Conservation (phyloP, 306 rosid species). For the Hylodesmum podocarpum region DNA sequence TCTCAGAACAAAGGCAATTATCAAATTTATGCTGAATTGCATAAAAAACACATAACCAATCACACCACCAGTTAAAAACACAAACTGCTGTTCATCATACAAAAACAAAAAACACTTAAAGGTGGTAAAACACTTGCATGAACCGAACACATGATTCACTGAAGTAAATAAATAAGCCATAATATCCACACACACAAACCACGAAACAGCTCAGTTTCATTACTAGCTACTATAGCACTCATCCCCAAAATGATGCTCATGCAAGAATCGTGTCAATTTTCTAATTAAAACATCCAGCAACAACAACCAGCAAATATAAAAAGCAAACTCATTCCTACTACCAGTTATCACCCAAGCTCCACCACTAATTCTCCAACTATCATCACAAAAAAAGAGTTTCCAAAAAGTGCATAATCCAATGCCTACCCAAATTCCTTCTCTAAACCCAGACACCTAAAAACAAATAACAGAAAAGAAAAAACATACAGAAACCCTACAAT, state of each 20-base stretch:
- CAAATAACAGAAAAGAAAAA: background rate
- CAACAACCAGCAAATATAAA: constrained; percentile 1
- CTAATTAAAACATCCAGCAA: background rate
- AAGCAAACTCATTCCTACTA: background rate
- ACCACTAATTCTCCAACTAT: background rate
- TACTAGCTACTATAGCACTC: constrained; percentile 7
- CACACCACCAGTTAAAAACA: background rate
- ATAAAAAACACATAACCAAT: background rate
- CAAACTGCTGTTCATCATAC: background rate
- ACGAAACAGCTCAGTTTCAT: background rate
- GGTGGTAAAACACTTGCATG: background rate
- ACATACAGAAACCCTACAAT: background rate
- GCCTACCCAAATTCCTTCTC: background rate
- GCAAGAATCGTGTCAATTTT: background rate
- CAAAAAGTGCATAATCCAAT: background rate
- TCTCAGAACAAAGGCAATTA: constrained; percentile 15
- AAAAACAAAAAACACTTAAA: background rate
- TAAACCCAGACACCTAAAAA: background rate
- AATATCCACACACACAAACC: background rate
- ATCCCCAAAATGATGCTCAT: constrained; percentile 9
- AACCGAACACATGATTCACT: background rate
- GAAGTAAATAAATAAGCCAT: constrained; percentile 1
- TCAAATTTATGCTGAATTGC: background rate
- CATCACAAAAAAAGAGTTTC: background rate
- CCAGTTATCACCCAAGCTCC: constrained; percentile 4